Percentiles rank a stretch among this genome's conserved stretches.
Evolutionary conservation across 176 grass and related monocot species (phyloP).

Genomic region (Typha latifolia): DNA sequence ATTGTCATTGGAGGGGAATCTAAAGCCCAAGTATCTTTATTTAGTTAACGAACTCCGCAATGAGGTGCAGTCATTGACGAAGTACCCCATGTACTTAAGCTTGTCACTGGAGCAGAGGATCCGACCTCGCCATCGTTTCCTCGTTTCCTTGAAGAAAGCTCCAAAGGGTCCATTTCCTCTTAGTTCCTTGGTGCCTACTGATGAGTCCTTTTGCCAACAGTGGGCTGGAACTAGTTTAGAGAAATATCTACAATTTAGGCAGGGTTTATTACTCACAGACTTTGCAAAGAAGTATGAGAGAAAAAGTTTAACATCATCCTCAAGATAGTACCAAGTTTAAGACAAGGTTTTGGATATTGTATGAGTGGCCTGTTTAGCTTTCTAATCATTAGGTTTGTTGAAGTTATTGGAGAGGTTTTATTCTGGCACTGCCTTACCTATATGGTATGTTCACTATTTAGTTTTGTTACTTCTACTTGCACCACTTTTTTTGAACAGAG

Average conservation of each 20-base stretch:
- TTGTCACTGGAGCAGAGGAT: slow-evolving; percentile 92
- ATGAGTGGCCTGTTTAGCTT: neutral
- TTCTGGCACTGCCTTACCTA: neutral
- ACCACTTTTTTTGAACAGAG: too few species aligned
- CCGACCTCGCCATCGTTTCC: slow-evolving; percentile 73
- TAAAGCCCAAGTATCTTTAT: slow-evolving; percentile 81
- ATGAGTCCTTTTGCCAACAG: slow-evolving; percentile 80
- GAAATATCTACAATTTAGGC: slow-evolving; percentile 72
- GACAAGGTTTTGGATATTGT: neutral
- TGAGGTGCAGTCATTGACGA: slow-evolving; percentile 65
- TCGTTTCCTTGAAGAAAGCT: slow-evolving; percentile 85
- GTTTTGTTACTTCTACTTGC: neutral
- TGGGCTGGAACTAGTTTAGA: slow-evolving; percentile 93
- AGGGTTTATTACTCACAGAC: slow-evolving; percentile 48
- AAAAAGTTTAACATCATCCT: slow-evolving; percentile 32
- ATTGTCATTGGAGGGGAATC: slow-evolving; percentile 74
- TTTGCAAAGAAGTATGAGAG: slow-evolving; percentile 47
- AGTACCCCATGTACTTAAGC: slow-evolving; percentile 96
- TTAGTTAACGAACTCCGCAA: slow-evolving; percentile 74
- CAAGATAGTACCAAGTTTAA: neutral
- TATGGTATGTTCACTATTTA: neutral
- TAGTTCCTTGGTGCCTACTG: slow-evolving; percentile 71
- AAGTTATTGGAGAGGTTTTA: neutral
- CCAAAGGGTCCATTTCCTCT: slow-evolving; percentile 96
- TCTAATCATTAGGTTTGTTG: neutral